Evolutionary conservation across 768 basidiomycete genomes (phyloP).

Genomic region (Podaxis rugospora): DNA sequence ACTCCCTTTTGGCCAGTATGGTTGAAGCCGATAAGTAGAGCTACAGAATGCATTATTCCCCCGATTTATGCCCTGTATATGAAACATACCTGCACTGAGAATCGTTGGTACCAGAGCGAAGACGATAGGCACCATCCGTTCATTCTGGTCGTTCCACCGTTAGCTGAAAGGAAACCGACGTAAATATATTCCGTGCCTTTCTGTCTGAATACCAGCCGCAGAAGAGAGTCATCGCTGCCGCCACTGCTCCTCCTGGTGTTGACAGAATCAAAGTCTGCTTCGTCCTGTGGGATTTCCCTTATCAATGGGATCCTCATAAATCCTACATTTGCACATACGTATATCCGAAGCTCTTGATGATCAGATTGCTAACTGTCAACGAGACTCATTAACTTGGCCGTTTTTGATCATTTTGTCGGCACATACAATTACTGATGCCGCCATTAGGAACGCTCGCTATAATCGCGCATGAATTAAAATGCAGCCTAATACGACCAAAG

Average conservation of each 20-base stretch:
- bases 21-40: slow-evolving; percentile 52
- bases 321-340: slow-evolving; percentile 33
- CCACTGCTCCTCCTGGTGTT: slow-evolving; percentile 51
- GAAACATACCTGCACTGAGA: slow-evolving; percentile 41
- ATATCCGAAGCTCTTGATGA: slow-evolving; percentile 62
- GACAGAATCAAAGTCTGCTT: slow-evolving; percentile 57
- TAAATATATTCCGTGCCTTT: slow-evolving; percentile 33
- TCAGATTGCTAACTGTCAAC: slow-evolving; percentile 50
- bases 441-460: slow-evolving; percentile 66
- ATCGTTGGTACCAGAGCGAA: slow-evolving; percentile 57
- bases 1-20: slow-evolving; percentile 43
- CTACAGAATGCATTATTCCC: slow-evolving; percentile 18
- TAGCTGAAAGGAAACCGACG: background rate
- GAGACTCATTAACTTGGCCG: background rate
- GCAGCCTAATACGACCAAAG: background rate
- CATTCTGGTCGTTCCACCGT: slow-evolving; percentile 28
- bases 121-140: slow-evolving; percentile 59
- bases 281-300: slow-evolving; percentile 29
- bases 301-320: background rate
- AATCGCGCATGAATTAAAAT: slow-evolving; percentile 7
- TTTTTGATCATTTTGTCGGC: slow-evolving; percentile 14
- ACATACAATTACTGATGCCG: slow-evolving; percentile 52
- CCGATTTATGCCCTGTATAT: background rate
- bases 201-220: slow-evolving; percentile 67
- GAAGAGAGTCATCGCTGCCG: slow-evolving; percentile 40